Conservation (phyloP, 73 alveolate genomes). For the Tetrahymena elliotti region DNA sequence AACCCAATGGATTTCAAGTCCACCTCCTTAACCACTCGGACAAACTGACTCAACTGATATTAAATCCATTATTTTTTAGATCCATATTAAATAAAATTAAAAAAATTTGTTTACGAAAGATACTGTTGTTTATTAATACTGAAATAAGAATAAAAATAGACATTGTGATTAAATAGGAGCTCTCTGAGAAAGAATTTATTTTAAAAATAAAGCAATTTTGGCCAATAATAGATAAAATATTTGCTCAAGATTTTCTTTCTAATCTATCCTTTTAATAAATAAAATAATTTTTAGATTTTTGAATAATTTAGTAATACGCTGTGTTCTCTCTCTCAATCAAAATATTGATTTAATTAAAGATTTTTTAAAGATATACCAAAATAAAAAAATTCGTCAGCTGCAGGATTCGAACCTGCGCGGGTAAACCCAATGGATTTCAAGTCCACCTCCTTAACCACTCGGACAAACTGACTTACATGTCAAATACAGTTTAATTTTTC, state of each 20-base stretch:
- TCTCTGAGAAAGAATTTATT: too few species aligned
- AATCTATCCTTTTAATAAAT: too few species aligned
- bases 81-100: background rate
- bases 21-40: slow-evolving; percentile 63
- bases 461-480: slow-evolving; percentile 47
- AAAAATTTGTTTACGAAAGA: background rate
- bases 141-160: too few species aligned
- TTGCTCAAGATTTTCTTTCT: too few species aligned
- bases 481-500: background rate
- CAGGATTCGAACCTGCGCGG: slow-evolving; percentile 66
- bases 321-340: too few species aligned
- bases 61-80: background rate
- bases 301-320: too few species aligned
- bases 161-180: too few species aligned
- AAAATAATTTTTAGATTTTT: too few species aligned
- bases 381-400: slow-evolving; percentile 39
- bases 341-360: too few species aligned
- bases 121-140: background rate
- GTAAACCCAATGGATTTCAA: slow-evolving; percentile 54
- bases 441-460: slow-evolving; percentile 64
- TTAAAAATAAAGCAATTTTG: too few species aligned
- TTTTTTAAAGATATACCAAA: background rate
- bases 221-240: too few species aligned
- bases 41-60: slow-evolving; percentile 39
- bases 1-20: slow-evolving; percentile 56